Base-by-base conservation (phyloP, 192 early-diverging fungal species). In the Jimgerdemannia flammicorona region DNA sequence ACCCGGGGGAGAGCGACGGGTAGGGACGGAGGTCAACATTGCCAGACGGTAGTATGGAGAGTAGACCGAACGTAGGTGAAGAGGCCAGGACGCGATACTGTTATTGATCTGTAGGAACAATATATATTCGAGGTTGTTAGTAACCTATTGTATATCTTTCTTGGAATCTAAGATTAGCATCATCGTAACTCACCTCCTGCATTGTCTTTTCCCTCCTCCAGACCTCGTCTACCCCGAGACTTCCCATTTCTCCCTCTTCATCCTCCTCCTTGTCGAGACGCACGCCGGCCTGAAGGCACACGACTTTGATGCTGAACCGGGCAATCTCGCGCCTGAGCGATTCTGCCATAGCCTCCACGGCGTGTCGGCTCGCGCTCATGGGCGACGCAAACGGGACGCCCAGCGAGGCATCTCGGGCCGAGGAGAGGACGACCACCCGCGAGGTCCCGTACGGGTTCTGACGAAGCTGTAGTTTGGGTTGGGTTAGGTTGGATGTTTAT, bases 351-450 rank as follows among this genome's bases (percentile, higher is more conserved):
- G 84, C 81, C 17, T 81, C 75, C 44, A 85, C 70, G 4, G 85
- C 85, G 67, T 85, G 85, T 64, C 87, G 84, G 42, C 80, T 84
- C 14, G 86, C 81, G 19, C 79, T 78, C 64, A 85, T 83, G 0
- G 75, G 66, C 6, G 81, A 80, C 8, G 49, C 14, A 14, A 59
- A 59, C 8, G 49, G 49, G 8, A 59, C 8, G 49, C 49, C 49
- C 8, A 59, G 49, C 6, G 49, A 59, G 14, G 8, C 49, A 14
- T 6, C 14, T 10, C 8, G 6, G 49, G 49, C 49, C 14, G 49
- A 59, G 49, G 49, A 59, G 49, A 59, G 49, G 14, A 59, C 6
- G 14, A 59, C 14, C 6, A 59, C 14, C 6, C 49, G 49, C 8
- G 49, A 14, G 49, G 6, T 14, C 8, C 49, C 8, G 14, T 59